Base-by-base conservation (phyloP, 495 filamentous ascomycete genomes). In the Talaromyces proteolyticus region DNA sequence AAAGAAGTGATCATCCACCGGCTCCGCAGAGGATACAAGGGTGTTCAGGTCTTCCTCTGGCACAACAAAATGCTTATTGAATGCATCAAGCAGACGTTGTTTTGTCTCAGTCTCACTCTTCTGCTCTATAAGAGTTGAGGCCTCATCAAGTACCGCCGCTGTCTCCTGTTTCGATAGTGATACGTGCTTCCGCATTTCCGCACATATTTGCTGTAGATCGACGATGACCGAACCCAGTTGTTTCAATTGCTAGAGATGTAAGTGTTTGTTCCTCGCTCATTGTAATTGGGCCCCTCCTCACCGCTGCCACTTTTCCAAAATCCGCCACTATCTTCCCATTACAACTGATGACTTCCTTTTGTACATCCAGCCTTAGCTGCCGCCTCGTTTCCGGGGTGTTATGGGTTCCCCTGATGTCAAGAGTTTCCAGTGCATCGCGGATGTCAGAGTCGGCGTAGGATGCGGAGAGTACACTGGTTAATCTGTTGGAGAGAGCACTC, bases 391-490 rank as follows among this genome's bases (percentile, higher is more conserved):
- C 88, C 6, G 86, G 72, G 6, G 80, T 90, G 59, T 96, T 96
- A 37, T 80, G 71, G 12, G 89, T 63, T 1, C 79, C 79, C 19
- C 84, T 73, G 24, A 80, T 70, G 63, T 95, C 91, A 12, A 97
- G 71, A 0, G 88, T 81, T 45, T 76, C 72, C 25, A 99, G 74
- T 26, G 90, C 86, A 71, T 95, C 87, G 47, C 90, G 81, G 52
- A 96, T 95, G 52, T 96, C 92, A 2, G 87, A 79, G 64, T 97
- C 93, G 25, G 88, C 85, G 67, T 96, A 97, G 0, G 92, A 96
- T 3, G 88, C 81, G 12, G 93, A 96, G 26, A 97, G 81, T 16
- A 96, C 86, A 44, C 77, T 85, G 14, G 88, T 87, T 52, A 96
- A 73, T 62, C 92, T 87, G 56, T 74, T 80, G 0, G 86, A 84